Evolutionary conservation across 768 basidiomycete species (phyloP).

Genomic region (Galerina marginata): DNA sequence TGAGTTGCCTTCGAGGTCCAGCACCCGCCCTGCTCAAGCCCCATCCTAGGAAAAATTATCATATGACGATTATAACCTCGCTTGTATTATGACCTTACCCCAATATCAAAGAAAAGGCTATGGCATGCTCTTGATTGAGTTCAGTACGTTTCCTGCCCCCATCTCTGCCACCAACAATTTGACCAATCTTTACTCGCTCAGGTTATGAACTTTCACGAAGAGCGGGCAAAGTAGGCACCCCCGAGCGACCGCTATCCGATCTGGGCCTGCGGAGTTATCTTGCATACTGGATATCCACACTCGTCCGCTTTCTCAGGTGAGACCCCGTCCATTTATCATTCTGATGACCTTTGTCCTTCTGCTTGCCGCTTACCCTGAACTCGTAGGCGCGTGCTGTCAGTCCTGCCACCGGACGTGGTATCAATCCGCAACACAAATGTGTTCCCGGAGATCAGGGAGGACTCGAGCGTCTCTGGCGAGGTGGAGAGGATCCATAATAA

Average conservation of each 20-base stretch:
- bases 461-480: constrained; percentile 30
- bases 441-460: constrained; percentile 46
- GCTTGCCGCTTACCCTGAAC: neutral
- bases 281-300: constrained; percentile 83
- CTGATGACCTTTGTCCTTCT: too few relatives aligned
- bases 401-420: constrained; percentile 58
- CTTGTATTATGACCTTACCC: constrained; percentile 94
- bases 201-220: constrained; percentile 92
- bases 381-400: constrained; percentile 60
- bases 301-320: constrained; percentile 85
- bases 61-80: constrained; percentile 96
- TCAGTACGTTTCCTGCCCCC: constrained; percentile 65
- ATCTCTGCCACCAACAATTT: constrained; percentile 1
- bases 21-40: neutral
- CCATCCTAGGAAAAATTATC: constrained; percentile 83
- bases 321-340: constrained; percentile 15
- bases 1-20: constrained; percentile 16
- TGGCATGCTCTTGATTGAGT: constrained; percentile 97
- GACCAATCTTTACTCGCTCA: constrained; percentile 31
- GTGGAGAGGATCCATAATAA: constrained; percentile 30
- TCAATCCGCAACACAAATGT: constrained; percentile 49
- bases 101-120: constrained; percentile 90
- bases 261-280: constrained; percentile 91
- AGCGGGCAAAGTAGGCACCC: constrained; percentile 82
- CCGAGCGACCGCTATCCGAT: constrained; percentile 94